Base-by-base conservation (phyloP, 176 grass and related monocot species). In the Luzula sylvatica region DNA sequence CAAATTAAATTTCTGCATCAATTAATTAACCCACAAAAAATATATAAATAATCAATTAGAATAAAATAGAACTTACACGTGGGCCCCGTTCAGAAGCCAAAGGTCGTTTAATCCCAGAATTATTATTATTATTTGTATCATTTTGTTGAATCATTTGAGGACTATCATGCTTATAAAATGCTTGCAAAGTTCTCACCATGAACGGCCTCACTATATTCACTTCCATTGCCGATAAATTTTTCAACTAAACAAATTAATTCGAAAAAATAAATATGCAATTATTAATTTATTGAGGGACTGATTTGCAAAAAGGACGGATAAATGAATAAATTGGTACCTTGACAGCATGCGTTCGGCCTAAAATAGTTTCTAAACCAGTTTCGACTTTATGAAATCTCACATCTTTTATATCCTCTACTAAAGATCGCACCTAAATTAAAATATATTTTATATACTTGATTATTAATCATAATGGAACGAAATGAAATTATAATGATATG, bases 181-280 rank as follows among this genome's bases (percentile, higher is more conserved):
- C 92, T 65, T 96, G 92, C 44, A 96, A 56, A 42, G 81, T 69
- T 68, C 85, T 88, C 35, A 86, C 78, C 85, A 90, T 96, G 72
- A 96, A 96, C 29, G 92, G 85, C 3, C 85, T 77, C 9, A 96
- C 72, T n/a, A 96, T 71, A 50, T 96, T 96, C 28, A 96, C 92
- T 78, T 96, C 90, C 90, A 95, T 88, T 52, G 90, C 84, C 46
- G 84, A 90, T 38, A 90, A 80, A 90, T 96, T 96, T 96, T 96
- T 96, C 3, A 96, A 78, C 85, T 96, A 68, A 35, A 9, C 15
- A 22, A 76, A 63, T 7, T 5, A 2, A 58, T 40, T 24, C 9
- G 13, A 20, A 8, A 55, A 56, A 26, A 14, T 18, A 41, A 24
- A 23, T 53, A 30, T 29, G 55, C 55, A 1, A 43, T 46, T 26